Evolutionary conservation across 1,284 basidiomycete genomes (phyloP).

Genomic region (Ustilago loliicola): DNA sequence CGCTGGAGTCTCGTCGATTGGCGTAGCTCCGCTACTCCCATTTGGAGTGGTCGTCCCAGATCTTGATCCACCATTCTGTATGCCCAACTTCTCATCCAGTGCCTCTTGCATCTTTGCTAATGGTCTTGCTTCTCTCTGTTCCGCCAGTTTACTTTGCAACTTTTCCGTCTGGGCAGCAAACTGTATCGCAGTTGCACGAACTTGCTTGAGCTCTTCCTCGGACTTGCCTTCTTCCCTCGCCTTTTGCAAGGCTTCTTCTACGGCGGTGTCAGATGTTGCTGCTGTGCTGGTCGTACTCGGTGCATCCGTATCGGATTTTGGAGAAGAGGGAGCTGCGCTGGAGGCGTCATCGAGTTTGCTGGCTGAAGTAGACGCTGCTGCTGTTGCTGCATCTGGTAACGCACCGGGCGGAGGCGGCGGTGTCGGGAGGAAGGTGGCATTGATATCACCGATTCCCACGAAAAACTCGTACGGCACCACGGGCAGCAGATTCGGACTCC

Average conservation of each 20-base stretch:
- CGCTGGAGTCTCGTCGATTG: constrained; percentile 10
- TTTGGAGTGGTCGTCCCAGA: constrained; percentile 35
- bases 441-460: constrained; percentile 98
- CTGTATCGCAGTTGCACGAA: constrained; percentile 33
- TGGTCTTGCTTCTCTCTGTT: constrained; percentile 86
- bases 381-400: constrained; percentile 14
- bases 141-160: constrained; percentile 75
- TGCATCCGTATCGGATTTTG: constrained; percentile 12
- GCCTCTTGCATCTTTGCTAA: constrained; percentile 86
- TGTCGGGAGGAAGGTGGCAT: constrained; percentile 89
- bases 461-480: constrained; percentile 98
- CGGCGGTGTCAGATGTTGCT: constrained; percentile 8
- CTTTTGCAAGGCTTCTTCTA: constrained; percentile 24
- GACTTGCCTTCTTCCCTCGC: constrained; percentile 25
- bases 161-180: constrained; percentile 42
- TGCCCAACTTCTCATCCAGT: constrained; percentile 75
- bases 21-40: not conserved
- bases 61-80: constrained; percentile 53
- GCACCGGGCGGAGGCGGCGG: constrained; percentile 52
- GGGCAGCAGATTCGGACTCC: constrained; percentile 91
- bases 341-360: constrained; percentile 26
- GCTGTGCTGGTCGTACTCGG: constrained; percentile 10
- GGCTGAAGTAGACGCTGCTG: constrained; percentile 10
- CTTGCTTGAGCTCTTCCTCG: constrained; percentile 27
- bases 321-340: constrained; percentile 16